Evolutionary conservation across 306 rosid species (phyloP).

Genomic region (Senna siamea): DNA sequence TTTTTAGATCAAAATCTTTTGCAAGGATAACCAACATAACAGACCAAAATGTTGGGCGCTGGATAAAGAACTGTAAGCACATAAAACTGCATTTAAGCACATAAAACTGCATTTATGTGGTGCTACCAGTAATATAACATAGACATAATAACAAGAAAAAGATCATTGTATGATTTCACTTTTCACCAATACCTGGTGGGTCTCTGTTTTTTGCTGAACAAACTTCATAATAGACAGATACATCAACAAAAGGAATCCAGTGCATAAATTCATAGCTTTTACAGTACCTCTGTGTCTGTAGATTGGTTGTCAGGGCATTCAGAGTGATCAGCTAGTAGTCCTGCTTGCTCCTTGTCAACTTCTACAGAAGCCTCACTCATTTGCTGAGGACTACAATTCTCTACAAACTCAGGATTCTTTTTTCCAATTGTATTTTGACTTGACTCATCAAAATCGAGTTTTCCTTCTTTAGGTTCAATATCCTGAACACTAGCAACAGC

Average conservation of each 20-base stretch:
- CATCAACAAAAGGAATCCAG: background rate
- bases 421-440: slow-evolving; percentile 36
- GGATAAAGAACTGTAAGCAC: background rate
- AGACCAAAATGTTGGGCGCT: slow-evolving; percentile 5
- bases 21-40: slow-evolving; percentile 18
- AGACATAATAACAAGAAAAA: slow-evolving; percentile 15
- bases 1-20: slow-evolving; percentile 17
- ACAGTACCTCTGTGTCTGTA: slow-evolving; percentile 56
- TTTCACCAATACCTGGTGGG: slow-evolving; percentile 17
- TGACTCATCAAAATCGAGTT: slow-evolving; percentile 45
- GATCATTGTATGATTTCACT: background rate
- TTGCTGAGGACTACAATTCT: slow-evolving; percentile 44
- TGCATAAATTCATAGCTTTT: background rate
- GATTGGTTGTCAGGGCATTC: slow-evolving; percentile 43
- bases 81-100: slow-evolving; percentile 21
- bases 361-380: slow-evolving; percentile 44
- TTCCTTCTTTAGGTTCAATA: slow-evolving; percentile 42
- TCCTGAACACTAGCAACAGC: slow-evolving; percentile 37
- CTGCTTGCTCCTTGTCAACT: slow-evolving; percentile 36
- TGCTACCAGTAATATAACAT: background rate
- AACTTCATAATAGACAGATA: background rate
- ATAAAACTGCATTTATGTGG: slow-evolving; percentile 19
- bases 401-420: slow-evolving; percentile 38
- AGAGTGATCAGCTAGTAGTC: slow-evolving; percentile 50
- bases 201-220: slow-evolving; percentile 12